Percentiles rank a stretch among this genome's conserved stretches.
phyloP scores from a whole-genome alignment of 495 filamentous ascomycete species.

The Pyrenopolyporus hunteri region DNA sequence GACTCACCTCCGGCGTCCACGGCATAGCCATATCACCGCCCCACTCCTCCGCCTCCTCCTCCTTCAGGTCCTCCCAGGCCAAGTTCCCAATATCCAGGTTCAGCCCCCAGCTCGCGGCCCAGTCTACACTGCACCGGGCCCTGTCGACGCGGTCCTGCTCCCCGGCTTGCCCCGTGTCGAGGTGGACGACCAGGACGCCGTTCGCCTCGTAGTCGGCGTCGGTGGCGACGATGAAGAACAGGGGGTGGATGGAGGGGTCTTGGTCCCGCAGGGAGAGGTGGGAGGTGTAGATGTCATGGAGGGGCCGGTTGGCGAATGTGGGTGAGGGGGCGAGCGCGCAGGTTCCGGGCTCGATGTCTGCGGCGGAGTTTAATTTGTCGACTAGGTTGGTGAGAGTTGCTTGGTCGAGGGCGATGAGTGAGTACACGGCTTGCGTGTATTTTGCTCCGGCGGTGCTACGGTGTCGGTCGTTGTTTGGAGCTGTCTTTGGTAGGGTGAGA shows the following conservation, averaged over 20 bases:
- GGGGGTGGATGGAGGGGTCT: background rate
- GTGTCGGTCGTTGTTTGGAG: background rate
- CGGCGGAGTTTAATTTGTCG: background rate
- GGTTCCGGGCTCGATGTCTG: background rate
- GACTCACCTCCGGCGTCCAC: background rate
- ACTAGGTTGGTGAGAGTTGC: background rate
- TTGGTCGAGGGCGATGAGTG: background rate
- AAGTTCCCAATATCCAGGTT: background rate
- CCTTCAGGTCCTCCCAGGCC: background rate
- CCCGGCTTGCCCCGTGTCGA: background rate
- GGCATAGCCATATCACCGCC: background rate
- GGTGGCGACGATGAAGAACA: background rate
- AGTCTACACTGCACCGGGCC: background rate
- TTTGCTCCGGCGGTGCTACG: background rate
- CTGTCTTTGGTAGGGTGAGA: background rate
- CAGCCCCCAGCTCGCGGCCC: background rate
- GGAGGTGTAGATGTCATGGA: background rate
- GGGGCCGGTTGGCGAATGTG: background rate
- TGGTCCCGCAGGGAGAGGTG: background rate
- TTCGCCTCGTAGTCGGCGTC: background rate
- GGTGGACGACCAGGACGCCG: background rate
- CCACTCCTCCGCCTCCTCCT: background rate
- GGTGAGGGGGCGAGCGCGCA: background rate
- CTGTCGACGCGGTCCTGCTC: conserved; percentile 1
- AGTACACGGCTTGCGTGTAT: background rate